Evolutionary conservation across 1,284 basidiomycete species (phyloP).

Genomic region (Ustilago esculenta): DNA sequence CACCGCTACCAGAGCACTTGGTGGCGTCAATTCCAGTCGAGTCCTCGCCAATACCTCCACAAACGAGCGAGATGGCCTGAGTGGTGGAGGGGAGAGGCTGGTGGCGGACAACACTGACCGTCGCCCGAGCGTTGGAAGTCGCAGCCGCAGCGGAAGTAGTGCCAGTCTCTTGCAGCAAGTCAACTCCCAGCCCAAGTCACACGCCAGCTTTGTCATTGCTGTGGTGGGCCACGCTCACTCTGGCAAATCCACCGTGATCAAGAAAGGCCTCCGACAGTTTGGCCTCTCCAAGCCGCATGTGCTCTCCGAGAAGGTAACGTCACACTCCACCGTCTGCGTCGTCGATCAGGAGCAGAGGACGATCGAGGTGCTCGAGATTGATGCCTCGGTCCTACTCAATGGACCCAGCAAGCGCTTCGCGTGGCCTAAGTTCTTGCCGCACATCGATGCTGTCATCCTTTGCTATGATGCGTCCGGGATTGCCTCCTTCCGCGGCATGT

Average conservation of each 20-base stretch:
- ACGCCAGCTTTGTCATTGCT: slow-evolving; percentile 61
- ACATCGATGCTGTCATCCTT: slow-evolving; percentile 61
- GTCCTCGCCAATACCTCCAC: slow-evolving; percentile 4
- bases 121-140: slow-evolving; percentile 34
- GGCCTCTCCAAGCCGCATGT: slow-evolving; percentile 59
- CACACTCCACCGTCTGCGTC: slow-evolving; percentile 61
- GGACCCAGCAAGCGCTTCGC: slow-evolving; percentile 58
- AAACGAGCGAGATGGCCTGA: slow-evolving; percentile 12
- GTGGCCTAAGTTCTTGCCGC: slow-evolving; percentile 60
- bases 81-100: slow-evolving; percentile 12
- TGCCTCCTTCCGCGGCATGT: slow-evolving; percentile 60
- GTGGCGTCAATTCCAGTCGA: slow-evolving; percentile 1
- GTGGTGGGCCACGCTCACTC: slow-evolving; percentile 56
- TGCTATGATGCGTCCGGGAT: slow-evolving; percentile 62
- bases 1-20: not conserved
- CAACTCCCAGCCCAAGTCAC: slow-evolving; percentile 53
- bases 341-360: slow-evolving; percentile 60
- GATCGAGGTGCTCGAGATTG: slow-evolving; percentile 63
- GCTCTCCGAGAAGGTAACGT: slow-evolving; percentile 58
- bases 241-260: slow-evolving; percentile 63
- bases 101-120: slow-evolving; percentile 20
- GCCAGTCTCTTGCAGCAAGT: slow-evolving; percentile 59
- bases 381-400: slow-evolving; percentile 57
- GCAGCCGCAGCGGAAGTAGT: slow-evolving; percentile 58
- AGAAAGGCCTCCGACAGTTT: slow-evolving; percentile 60